A percentile compares a stretch with the other conserved stretches of the same genome.
phyloP scores from a whole-genome alignment of 129 eudicot species.

The Calendula officinalis region DNA sequence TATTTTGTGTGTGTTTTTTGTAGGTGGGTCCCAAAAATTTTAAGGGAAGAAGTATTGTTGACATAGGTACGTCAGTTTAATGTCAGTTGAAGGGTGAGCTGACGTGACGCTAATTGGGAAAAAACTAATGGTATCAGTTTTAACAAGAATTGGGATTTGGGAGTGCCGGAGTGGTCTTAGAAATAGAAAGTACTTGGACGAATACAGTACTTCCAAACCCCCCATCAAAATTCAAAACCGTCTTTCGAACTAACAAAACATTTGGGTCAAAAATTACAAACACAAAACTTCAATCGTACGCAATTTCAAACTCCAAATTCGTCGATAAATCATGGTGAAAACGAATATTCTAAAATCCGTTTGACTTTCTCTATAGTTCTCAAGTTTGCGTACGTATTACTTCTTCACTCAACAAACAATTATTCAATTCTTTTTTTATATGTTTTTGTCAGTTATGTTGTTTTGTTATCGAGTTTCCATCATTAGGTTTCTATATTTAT shows the following conservation, averaged over 20 bases:
- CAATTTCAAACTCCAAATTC: constrained; percentile 18
- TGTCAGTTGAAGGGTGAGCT: too few species aligned
- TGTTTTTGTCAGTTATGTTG: neutral
- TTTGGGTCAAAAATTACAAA: neutral
- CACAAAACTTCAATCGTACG: constrained; percentile 7
- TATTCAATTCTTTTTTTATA: neutral
- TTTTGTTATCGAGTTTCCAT: constrained; percentile 34
- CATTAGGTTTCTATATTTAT: constrained; percentile 29
- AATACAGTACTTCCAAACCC: too few species aligned
- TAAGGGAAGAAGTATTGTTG: too few species aligned
- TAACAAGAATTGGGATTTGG: too few species aligned
- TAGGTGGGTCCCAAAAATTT: too few species aligned
- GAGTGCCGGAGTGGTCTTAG: too few species aligned
- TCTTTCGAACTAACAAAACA: neutral
- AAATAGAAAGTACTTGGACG: too few species aligned
- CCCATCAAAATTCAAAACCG: neutral
- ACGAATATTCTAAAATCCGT: neutral
- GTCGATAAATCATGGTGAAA: neutral
- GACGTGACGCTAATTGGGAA: too few species aligned
- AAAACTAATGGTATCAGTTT: too few species aligned
- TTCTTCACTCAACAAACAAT: constrained; percentile 5
- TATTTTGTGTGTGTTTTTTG: too few species aligned
- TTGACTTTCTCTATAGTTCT: constrained; percentile 19
- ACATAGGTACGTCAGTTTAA: too few species aligned
- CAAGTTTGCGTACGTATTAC: constrained; percentile 30